Percentiles rank a stretch among this genome's conserved stretches.
Conservation (phyloP, 1,284 basidiomycete species). For the Ganoderma multipileum region DNA sequence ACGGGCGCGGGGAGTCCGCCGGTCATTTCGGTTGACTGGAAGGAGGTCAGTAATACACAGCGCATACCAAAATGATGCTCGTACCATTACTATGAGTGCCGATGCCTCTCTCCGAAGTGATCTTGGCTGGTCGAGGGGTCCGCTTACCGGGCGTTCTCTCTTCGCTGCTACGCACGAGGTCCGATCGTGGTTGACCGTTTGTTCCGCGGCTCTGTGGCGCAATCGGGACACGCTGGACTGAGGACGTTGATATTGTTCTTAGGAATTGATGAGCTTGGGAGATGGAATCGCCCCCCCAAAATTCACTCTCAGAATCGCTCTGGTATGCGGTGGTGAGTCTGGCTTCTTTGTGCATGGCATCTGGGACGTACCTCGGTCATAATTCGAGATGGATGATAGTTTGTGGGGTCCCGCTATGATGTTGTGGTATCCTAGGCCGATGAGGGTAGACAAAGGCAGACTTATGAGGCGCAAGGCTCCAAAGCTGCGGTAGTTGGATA, state of each 20-base stretch:
- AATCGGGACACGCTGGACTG: neutral
- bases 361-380: neutral
- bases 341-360: neutral
- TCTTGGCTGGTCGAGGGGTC: neutral
- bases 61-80: neutral
- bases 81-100: neutral
- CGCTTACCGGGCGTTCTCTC: neutral
- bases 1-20: neutral
- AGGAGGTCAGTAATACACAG: neutral
- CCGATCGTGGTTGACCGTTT: neutral
- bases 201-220: neutral
- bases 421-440: neutral
- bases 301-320: slow-evolving; percentile 16
- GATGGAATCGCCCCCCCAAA: slow-evolving; percentile 11
- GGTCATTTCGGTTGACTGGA: neutral
- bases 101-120: slow-evolving; percentile 6
- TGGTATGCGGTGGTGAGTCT: neutral
- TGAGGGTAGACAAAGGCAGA: neutral
- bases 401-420: neutral
- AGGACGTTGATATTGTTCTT: neutral
- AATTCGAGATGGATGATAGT: neutral
- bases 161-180: neutral
- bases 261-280: neutral
- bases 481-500: neutral
- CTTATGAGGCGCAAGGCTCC: neutral